A percentile compares a stretch with the other conserved stretches of the same genome.
phyloP scores from a whole-genome alignment of 225 moss, liverwort and hornwort species.

The Ulota crispa region DNA sequence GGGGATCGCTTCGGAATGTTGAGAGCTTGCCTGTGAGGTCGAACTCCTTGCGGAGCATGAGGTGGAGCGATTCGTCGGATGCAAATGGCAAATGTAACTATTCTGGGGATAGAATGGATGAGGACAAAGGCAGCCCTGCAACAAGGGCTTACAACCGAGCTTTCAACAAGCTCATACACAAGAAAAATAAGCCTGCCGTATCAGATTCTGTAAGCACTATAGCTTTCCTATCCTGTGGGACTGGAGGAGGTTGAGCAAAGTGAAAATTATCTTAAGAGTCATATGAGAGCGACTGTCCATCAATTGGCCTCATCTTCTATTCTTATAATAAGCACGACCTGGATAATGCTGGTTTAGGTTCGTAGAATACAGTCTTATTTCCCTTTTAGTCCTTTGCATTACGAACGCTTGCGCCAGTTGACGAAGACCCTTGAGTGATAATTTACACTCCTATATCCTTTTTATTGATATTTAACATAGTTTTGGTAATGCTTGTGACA shows the following conservation, averaged over 20 bases:
- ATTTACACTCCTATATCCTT: neutral
- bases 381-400: neutral
- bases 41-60: too few species aligned
- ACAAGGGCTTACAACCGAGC: slow-evolving; percentile 36
- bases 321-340: neutral
- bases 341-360: neutral
- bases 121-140: slow-evolving; percentile 45
- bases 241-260: neutral
- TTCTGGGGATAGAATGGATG: slow-evolving; percentile 32
- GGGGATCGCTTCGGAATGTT: slow-evolving; percentile 13
- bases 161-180: slow-evolving; percentile 39
- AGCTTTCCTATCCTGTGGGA: neutral
- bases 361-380: neutral
- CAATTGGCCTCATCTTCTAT: neutral
- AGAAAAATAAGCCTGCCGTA: slow-evolving; percentile 30
- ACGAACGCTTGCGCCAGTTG: neutral
- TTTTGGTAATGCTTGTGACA: slow-evolving; percentile 11
- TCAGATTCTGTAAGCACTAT: slow-evolving; percentile 29
- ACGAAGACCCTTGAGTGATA: neutral
- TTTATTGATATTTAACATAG: neutral
- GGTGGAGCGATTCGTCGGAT: too few species aligned
- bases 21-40: too few species aligned
- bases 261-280: neutral
- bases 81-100: too few species aligned
- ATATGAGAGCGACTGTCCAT: neutral